Base-by-base conservation (phyloP, 441 rosid species). In the Codiaeum variegatum region DNA sequence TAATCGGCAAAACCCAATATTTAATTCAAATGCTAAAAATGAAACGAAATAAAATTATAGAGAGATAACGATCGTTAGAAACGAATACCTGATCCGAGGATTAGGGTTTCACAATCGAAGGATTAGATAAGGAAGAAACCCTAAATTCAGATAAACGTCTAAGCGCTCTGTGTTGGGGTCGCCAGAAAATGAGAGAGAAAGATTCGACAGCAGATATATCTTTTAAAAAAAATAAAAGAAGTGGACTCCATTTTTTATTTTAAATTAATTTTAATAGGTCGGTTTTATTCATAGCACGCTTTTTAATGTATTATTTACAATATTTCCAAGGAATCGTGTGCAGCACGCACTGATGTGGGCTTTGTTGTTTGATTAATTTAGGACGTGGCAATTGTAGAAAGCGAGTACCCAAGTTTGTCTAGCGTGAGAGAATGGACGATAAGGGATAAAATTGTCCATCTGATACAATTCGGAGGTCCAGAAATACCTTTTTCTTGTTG, bases 1-100 rank as follows among this genome's bases (percentile, higher is more conserved):
- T 5, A 28, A 26, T 15, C 4, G 34, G 9, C 32, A 34, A 62
- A 21, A 9, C 23, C 1, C 18, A 58, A 44, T n/a, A 26, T 38
- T 10, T 28, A 42, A 31, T 15, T 21, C 28, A 12, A 13, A 58
- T 40, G 16, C 29, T 3, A n/a, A 51, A 51, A 49, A 19, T 24
- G 32, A 28, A 51, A 34, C 38, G n/a, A 6, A 60, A 1, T 12
- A 9, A 60, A 60, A 26, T 13, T 13, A 15, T 2, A 16, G 3
- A 60, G 62, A 59, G n/a, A 26, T n/a, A n/a, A n/a, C n/a, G n/a
- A 59, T 8, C 23, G 7, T 54, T 26, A 51, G 26, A n/a, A 55
- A 42, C 1, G 23, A 21, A 23, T 80, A 88, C 92, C 88, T 76
- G 90, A 82, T 83, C 84, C 82, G 75, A 55, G 34, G 81, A 68